Base-by-base conservation (phyloP, 257 asterid species). In the Capsicum chinense region DNA sequence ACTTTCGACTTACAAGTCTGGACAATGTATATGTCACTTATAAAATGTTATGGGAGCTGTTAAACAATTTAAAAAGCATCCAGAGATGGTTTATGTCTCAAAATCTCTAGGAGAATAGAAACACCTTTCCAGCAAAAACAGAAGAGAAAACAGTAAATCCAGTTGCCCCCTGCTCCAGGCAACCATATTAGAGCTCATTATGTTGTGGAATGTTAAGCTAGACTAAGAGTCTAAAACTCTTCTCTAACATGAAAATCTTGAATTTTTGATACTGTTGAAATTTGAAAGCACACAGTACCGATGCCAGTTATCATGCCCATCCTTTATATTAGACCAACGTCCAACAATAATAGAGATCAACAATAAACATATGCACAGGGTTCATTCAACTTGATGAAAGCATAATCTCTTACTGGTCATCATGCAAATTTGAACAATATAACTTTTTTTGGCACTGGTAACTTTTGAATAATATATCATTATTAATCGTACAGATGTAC, bases 351-450 rank as follows among this genome's bases (percentile, higher is more conserved):
- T 52, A 13, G 35, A 21, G 54, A 52, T 21, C 26, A 63, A 76
- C 63, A 26, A 15, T 56, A 52, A 26, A 56, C 19, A 14, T 50
- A 33, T 26, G 47, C 47, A 56, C 48, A 14, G 81, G 64, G 26
- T 52, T 56, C 62, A 76, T 7, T 17, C 79, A 71, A 66, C 47
- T 76, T 76, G 26, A 13, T 33, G 5, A 52, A 76, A 76, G 47
- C 16, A 76, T 52, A 6, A 76, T 76, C 26, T 47, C 59, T 21
- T 52, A 52, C 26, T 33, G 48, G 21, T 76, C 63, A 52, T 76
- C 16, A 21, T 76, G 81, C 81, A 76, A 56, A 76, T 76, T 63
- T 21, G 63, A 76, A 76, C 26, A 76, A 21, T 14, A 76, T 52
- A 52, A 3, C 47, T 26, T 26, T 26, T 26, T 26, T 26, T 26